A percentile compares a stretch with the other conserved stretches of the same genome.
phyloP scores from a whole-genome alignment of 2,329 filamentous ascomycete species.

The Exserohilum turcica region DNA sequence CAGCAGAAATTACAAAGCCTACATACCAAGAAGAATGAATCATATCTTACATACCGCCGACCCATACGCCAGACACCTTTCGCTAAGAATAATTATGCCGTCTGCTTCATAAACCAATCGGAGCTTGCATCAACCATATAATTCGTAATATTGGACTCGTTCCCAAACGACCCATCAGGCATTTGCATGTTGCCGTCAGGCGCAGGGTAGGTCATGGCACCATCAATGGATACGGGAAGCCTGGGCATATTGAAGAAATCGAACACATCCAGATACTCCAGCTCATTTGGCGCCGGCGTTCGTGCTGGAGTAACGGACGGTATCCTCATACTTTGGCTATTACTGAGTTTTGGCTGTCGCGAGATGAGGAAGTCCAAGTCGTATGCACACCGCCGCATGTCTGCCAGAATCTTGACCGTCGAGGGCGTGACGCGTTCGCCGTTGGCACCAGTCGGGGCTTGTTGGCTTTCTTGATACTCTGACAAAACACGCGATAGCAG shows the following conservation, averaged over 20 bases:
- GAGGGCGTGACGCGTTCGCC: constrained; percentile 78
- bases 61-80: neutral
- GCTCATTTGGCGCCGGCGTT: constrained; percentile 77
- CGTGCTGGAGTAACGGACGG: constrained; percentile 60
- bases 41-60: neutral
- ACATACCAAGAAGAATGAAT: neutral
- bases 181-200: constrained; percentile 35
- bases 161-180: constrained; percentile 45
- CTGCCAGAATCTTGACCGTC: constrained; percentile 83
- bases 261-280: constrained; percentile 91
- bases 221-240: constrained; percentile 57
- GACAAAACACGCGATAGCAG: constrained; percentile 83
- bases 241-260: constrained; percentile 93
- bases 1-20: neutral
- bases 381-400: constrained; percentile 89
- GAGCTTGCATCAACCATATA: constrained; percentile 76
- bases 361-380: constrained; percentile 90
- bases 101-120: constrained; percentile 67
- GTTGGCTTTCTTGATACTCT: constrained; percentile 80
- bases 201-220: constrained; percentile 35
- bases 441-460: constrained; percentile 58
- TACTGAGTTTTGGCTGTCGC: constrained; percentile 65
- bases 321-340: constrained; percentile 40
- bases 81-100: constrained; percentile 10
- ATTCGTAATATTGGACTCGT: constrained; percentile 78